Conservation (phyloP, 139 green algal species). For the Chlamydomonas applanata region DNA sequence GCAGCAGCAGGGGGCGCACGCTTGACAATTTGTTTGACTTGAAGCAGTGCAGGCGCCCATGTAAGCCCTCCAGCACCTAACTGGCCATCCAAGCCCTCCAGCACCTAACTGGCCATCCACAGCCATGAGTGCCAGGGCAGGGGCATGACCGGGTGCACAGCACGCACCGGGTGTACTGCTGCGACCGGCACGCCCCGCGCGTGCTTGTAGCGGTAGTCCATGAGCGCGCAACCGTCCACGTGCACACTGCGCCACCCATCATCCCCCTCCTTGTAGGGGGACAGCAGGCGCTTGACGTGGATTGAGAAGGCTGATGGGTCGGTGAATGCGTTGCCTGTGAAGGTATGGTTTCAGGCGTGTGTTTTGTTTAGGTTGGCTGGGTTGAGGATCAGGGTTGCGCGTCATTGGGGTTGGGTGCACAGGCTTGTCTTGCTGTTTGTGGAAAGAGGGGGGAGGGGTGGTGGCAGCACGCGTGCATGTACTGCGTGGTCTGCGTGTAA, state of each 20-base stretch:
- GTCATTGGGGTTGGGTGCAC: too few relatives aligned
- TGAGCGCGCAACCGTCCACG: constrained; percentile 12
- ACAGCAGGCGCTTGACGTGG: constrained; percentile 57
- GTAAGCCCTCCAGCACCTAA: not conserved
- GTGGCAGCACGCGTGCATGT: too few relatives aligned
- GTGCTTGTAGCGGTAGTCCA: not conserved
- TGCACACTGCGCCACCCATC: constrained; percentile 71
- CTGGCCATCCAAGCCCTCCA: not conserved
- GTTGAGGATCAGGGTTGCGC: too few relatives aligned
- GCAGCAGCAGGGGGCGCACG: too few relatives aligned
- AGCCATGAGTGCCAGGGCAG: not conserved
- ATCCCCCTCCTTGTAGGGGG: constrained; percentile 64
- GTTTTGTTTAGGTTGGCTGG: too few relatives aligned
- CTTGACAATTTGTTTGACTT: too few relatives aligned
- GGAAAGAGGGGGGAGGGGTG: too few relatives aligned
- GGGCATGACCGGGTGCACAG: not conserved
- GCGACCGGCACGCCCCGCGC: not conserved
- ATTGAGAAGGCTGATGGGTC: constrained; percentile 63
- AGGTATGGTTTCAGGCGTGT: too few relatives aligned
- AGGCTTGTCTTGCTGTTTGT: too few relatives aligned
- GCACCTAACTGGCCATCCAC: not conserved
- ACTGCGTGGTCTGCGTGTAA: too few relatives aligned
- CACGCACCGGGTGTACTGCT: not conserved
- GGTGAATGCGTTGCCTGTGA: constrained; percentile 42
- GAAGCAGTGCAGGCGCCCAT: too few relatives aligned